These are phyloP conservation scores for Kwoniella bestiolae DNA, from an alignment of 768 basidiomycete genomes.

Conservation along the genomic window DNA sequence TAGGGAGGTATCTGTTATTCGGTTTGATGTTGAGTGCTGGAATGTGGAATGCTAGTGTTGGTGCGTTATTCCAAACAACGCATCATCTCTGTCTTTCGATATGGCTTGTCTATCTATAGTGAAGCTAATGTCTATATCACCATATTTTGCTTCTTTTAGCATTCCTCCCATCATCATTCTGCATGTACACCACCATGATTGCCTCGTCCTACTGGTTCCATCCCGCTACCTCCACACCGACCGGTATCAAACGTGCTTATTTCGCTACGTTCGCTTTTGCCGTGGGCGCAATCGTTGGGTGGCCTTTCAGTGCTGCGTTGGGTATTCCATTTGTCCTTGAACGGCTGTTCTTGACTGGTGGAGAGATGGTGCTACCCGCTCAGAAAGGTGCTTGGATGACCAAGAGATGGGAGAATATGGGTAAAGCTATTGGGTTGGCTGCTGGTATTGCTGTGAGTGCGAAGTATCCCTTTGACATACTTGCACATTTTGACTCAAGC, in stretches of 20 bases:
- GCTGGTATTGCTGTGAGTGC: constrained; percentile 44
- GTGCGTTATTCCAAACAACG: constrained; percentile 60
- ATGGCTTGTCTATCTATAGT: too few relatives aligned
- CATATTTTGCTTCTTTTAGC: constrained; percentile 63
- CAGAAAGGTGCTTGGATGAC: constrained; percentile 35
- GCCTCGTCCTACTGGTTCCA: constrained; percentile 69
- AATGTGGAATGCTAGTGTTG: constrained; percentile 89
- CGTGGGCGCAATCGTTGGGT: constrained; percentile 83
- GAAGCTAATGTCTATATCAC: too few relatives aligned
- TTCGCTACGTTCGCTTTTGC: constrained; percentile 74
- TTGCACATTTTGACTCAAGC: constrained; percentile 12
- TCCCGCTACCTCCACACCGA: constrained; percentile 60
- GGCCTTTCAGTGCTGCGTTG: constrained; percentile 92
- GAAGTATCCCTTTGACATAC: too few relatives aligned
- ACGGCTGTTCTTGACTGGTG: constrained; percentile 78
- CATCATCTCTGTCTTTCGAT: constrained; percentile 3
- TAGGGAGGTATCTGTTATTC: constrained; percentile 92
- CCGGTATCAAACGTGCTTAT: constrained; percentile 64
- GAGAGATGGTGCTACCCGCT: constrained; percentile 60
- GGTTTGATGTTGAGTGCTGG: constrained; percentile 82
- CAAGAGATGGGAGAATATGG: constrained; percentile 40
- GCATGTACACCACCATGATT: constrained; percentile 84
- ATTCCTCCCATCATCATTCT: constrained; percentile 91
- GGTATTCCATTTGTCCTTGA: constrained; percentile 88
- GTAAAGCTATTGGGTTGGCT: constrained; percentile 28